These are phyloP conservation scores for Babesia sp. DNA, from an alignment of 169 alveolate species.

Conservation along the genomic window DNA sequence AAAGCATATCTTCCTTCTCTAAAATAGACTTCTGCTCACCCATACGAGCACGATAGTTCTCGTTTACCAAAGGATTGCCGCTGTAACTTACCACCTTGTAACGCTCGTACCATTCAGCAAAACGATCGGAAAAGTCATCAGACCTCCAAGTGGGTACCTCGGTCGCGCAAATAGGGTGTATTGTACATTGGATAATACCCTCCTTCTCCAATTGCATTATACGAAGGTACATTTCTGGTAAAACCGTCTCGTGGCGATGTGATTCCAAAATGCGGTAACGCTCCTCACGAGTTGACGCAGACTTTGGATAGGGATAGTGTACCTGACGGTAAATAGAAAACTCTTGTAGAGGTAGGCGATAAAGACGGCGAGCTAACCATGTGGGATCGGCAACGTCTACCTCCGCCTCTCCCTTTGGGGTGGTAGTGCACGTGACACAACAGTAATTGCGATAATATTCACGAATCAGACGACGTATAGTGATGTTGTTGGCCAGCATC, in stretches of 20 bases:
- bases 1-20: conserved; percentile 60
- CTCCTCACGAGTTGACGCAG: conserved; percentile 5
- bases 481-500: conserved; percentile 66
- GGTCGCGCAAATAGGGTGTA: conserved; percentile 71
- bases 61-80: conserved; percentile 42
- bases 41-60: conserved; percentile 34
- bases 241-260: conserved; percentile 18
- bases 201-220: conserved; percentile 69
- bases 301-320: conserved; percentile 46
- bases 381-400: conserved; percentile 68
- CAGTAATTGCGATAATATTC: conserved; percentile 71
- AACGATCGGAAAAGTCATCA: conserved; percentile 68
- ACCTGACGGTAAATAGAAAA: conserved; percentile 22
- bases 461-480: conserved; percentile 66
- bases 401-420: conserved; percentile 71
- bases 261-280: conserved; percentile 14
- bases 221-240: conserved; percentile 64
- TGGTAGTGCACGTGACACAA: conserved; percentile 71
- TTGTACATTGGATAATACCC: conserved; percentile 54
- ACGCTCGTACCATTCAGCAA: conserved; percentile 64
- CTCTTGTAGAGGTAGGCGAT: conserved; percentile 64
- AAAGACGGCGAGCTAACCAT: conserved; percentile 63
- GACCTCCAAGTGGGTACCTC: conserved; percentile 69
- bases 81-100: conserved; percentile 40
- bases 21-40: conserved; percentile 55